Evolutionary conservation across 2,329 filamentous ascomycete genomes (phyloP), one percentile per base, ranked within the genome.

Genomic region (Aureobasidium sp.): DNA sequence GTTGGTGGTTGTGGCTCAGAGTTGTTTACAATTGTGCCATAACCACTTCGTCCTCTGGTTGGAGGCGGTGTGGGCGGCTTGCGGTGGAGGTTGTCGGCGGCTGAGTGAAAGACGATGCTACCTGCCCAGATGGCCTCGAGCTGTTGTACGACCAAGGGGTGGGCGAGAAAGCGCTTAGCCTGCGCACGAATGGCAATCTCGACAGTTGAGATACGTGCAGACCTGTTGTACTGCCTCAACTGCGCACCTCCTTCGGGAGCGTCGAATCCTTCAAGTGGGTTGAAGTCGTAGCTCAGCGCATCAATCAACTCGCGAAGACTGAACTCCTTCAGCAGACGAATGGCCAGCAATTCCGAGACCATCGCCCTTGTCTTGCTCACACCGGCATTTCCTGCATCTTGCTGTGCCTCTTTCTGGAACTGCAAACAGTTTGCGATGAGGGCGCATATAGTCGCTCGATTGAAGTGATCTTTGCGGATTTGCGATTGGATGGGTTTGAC

Each of bases 71-170:
- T 70, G 8, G 76, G 72, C 34, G 79, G 80, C 52, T 76, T 76
- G 47, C 91, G 86, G 73, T 97, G 93, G 27, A 97, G 78, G 66
- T 84, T 89, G 73, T 97, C 92, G 5, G 91, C 90, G 13, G 88
- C 86, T 1, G 91, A 94, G 74, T 96, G 91, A 71, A 97, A 97
- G 67, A 94, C 91, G 66, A 97, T 94, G 20, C 89, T 93, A 32
- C 93, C 93, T 23, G 91, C 93, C 93, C 93, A 97, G 65, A 97
- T 96, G 48, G 91, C 92, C 74, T 97, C 91, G n/a, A 97, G 80
- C 71, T 97, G 92, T 73, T 95, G 91, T 9, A 97, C 88, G 0
- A 97, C 91, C 3, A 97, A 80, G 0, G 93, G 92, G 70, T 97
- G 92, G 9, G 93, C 89, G 5, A 97, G 80, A 68, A 97, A 96